phyloP scores from a whole-genome alignment of 2,329 filamentous ascomycete genomes.

The Paraphoma sp. region DNA sequence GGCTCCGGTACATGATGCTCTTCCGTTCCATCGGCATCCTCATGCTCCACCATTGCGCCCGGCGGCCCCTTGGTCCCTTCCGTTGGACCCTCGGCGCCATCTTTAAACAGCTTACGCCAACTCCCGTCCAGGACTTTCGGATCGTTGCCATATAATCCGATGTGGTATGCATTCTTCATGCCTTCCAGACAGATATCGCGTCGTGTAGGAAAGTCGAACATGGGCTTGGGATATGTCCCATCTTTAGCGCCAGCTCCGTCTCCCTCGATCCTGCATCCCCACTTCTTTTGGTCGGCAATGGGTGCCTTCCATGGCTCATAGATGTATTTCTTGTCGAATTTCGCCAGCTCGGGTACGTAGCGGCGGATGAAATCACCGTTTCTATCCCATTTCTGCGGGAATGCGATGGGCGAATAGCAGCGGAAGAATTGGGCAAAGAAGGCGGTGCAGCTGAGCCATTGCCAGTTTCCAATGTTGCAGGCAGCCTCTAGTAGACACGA shows the following conservation, averaged over 20 bases:
- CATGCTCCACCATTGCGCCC: constrained; percentile 45
- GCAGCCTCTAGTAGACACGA: constrained; percentile 57
- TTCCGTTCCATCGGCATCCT: constrained; percentile 25
- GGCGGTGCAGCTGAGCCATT: constrained; percentile 77
- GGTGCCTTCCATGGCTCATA: constrained; percentile 82
- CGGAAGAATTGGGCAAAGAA: constrained; percentile 77
- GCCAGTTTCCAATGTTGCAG: constrained; percentile 79
- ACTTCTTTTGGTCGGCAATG: constrained; percentile 71
- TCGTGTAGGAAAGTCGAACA: constrained; percentile 75
- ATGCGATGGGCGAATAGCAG: constrained; percentile 73
- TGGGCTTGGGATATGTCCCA: constrained; percentile 70
- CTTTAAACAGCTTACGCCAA: constrained; percentile 59
- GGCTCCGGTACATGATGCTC: constrained; percentile 10
- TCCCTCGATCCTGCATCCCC: constrained; percentile 67
- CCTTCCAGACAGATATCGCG: constrained; percentile 68
- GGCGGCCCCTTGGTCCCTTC: constrained; percentile 48
- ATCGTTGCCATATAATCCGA: constrained; percentile 70
- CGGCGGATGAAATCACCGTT: constrained; percentile 68
- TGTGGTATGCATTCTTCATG: constrained; percentile 74
- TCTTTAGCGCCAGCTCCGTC: constrained; percentile 15
- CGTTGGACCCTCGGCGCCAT: constrained; percentile 55
- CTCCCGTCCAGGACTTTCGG: constrained; percentile 66
- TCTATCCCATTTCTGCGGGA: constrained; percentile 78
- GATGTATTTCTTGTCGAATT: constrained; percentile 71
- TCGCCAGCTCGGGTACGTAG: constrained; percentile 71